Percentiles rank a stretch among this genome's conserved stretches.
phyloP scores from a whole-genome alignment of 2,329 filamentous ascomycete genomes.

The Colletotrichum falcatum region DNA sequence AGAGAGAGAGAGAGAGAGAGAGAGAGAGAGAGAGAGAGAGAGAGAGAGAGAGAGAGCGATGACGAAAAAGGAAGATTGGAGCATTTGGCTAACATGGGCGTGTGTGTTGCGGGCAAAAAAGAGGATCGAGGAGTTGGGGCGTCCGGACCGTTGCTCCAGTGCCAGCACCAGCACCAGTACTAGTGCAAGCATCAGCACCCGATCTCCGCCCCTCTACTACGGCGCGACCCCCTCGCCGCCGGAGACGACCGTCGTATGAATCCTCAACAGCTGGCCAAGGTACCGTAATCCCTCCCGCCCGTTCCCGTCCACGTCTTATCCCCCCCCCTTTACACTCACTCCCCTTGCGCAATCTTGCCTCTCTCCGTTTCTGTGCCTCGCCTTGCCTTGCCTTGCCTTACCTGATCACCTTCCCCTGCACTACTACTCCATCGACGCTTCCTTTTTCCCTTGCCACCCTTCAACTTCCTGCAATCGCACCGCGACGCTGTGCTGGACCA shows the following conservation, averaged over 20 bases:
- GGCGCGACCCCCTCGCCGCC: conserved; percentile 51
- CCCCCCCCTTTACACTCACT: not conserved
- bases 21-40: not conserved
- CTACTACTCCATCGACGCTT: conserved; percentile 29
- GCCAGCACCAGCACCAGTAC: conserved; percentile 38
- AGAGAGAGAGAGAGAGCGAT: not conserved
- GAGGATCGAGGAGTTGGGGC: conserved; percentile 40
- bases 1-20: not conserved
- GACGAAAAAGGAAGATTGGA: conserved; percentile 8
- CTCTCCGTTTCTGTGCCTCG: not conserved
- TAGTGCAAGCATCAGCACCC: conserved; percentile 46
- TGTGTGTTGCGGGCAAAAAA: conserved; percentile 20
- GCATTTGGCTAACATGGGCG: conserved; percentile 27
- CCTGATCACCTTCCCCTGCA: conserved; percentile 32
- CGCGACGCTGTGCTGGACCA: conserved; percentile 24
- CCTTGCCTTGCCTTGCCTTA: not conserved
- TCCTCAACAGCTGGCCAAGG: conserved; percentile 58
- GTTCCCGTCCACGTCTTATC: not conserved
- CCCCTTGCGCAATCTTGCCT: not conserved
- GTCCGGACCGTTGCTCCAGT: conserved; percentile 37
- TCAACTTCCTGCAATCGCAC: conserved; percentile 29
- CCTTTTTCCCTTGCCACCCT: conserved; percentile 28
- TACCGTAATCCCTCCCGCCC: conserved; percentile 49
- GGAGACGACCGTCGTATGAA: conserved; percentile 58
- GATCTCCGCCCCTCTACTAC: conserved; percentile 46